Percentiles rank a stretch among this genome's conserved stretches.
Conservation (phyloP, 768 basidiomycete genomes). For the Daedalea quercina region DNA sequence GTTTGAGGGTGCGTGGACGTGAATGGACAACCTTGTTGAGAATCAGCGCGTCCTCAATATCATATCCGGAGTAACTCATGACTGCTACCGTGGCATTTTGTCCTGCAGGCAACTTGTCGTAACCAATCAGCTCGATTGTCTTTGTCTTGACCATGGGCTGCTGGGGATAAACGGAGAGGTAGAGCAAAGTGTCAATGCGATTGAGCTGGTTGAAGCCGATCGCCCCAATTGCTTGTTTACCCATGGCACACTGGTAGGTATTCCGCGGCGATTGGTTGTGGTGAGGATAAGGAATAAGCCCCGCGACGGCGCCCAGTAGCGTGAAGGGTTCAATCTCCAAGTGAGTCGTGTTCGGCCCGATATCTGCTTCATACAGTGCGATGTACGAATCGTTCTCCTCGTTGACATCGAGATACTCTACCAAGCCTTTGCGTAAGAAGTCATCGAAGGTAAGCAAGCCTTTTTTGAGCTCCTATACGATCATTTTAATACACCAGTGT, state of each 20-base stretch:
- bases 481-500: slow-evolving; percentile 6
- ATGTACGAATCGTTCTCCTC: slow-evolving; percentile 98
- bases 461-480: slow-evolving; percentile 66
- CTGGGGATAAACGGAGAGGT: slow-evolving; percentile 95
- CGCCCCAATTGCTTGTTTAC: slow-evolving; percentile 98
- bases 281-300: slow-evolving; percentile 97
- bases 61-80: slow-evolving; percentile 99
- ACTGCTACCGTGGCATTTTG: slow-evolving; percentile 98
- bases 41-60: slow-evolving; percentile 98
- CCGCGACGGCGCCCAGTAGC: slow-evolving; percentile 93
- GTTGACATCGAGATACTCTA: slow-evolving; percentile 98
- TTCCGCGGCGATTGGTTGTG: slow-evolving; percentile 99
- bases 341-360: slow-evolving; percentile 80
- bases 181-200: slow-evolving; percentile 96
- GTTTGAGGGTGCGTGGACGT: slow-evolving; percentile 1
- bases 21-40: slow-evolving; percentile 67
- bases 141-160: slow-evolving; percentile 99
- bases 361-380: slow-evolving; percentile 87
- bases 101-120: slow-evolving; percentile 93
- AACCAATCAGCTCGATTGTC: slow-evolving; percentile 94
- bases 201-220: slow-evolving; percentile 98
- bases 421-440: slow-evolving; percentile 85
- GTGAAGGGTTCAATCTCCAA: slow-evolving; percentile 99
- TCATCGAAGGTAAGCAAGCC: slow-evolving; percentile 83
- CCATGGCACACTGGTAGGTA: slow-evolving; percentile 99